A percentile compares a stretch with the other conserved stretches of the same genome.
Conservation (phyloP, 345 rosid genomes). For the Jatropha curcas region DNA sequence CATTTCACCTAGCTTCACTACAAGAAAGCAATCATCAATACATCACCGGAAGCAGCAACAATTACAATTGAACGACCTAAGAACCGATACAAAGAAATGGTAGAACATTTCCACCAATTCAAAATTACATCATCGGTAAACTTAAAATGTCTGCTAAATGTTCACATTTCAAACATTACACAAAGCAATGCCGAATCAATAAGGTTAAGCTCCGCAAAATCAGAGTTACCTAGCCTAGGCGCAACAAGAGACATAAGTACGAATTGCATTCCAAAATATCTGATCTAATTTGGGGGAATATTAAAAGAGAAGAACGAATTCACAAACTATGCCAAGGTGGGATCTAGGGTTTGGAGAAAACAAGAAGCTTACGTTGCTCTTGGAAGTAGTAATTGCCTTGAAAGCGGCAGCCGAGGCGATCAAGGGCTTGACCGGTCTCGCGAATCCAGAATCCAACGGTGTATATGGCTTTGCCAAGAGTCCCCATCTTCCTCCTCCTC, state of each 20-base stretch:
- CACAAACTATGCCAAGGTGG: background rate
- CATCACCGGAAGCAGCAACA: too few species aligned
- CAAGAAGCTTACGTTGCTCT: slow-evolving; percentile 65
- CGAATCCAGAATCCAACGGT: slow-evolving; percentile 96
- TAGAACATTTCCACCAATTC: background rate
- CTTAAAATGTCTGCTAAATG: background rate
- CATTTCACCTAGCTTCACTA: too few species aligned
- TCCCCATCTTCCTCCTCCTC: slow-evolving; percentile 55
- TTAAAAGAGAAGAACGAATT: background rate
- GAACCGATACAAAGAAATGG: background rate
- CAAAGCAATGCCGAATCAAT: background rate
- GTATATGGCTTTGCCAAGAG: slow-evolving; percentile 80
- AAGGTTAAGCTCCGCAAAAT: background rate
- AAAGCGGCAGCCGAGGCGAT: slow-evolving; percentile 93
- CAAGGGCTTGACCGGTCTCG: slow-evolving; percentile 91
- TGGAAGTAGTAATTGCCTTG: slow-evolving; percentile 80
- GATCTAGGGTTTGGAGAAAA: slow-evolving; percentile 15
- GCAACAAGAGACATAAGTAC: background rate
- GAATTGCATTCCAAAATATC: background rate
- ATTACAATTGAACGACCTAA: too few species aligned
- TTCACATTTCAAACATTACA: too few species aligned
- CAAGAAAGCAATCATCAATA: too few species aligned
- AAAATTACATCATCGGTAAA: background rate
- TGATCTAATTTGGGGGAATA: background rate
- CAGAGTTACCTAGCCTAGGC: background rate